Evolutionary conservation across 2,329 filamentous ascomycete species (phyloP).

Genomic region (Beauveria caledonica): DNA sequence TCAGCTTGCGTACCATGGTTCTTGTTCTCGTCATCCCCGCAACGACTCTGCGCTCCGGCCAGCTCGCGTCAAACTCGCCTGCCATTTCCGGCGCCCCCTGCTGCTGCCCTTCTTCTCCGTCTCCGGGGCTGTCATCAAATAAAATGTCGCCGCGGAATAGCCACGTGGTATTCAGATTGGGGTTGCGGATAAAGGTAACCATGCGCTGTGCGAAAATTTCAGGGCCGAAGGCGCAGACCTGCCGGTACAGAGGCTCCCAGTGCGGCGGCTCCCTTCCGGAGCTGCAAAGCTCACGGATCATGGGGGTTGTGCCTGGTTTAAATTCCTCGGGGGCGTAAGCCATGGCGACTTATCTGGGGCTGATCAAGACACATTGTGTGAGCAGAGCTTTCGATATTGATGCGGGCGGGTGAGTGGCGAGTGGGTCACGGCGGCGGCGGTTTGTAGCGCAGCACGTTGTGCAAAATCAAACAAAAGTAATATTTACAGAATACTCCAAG

Average conservation of each 20-base stretch:
- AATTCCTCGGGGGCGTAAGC: not conserved
- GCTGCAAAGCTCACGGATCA: constrained; percentile 26
- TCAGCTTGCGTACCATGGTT: constrained; percentile 65
- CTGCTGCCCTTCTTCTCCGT: constrained; percentile 16
- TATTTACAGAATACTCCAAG: not conserved
- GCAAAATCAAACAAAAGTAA: not conserved
- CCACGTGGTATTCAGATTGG: constrained; percentile 71
- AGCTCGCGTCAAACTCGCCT: constrained; percentile 22
- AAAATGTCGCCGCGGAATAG: constrained; percentile 72
- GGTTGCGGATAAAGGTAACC: constrained; percentile 68
- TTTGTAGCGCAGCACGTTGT: not conserved
- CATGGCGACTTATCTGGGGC: not conserved
- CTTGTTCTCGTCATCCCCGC: constrained; percentile 38
- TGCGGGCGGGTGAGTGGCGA: too few species aligned
- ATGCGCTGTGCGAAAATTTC: constrained; percentile 59
- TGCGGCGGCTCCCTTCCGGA: constrained; percentile 15
- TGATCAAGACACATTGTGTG: not conserved
- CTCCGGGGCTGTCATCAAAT: constrained; percentile 15
- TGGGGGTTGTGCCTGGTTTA: constrained; percentile 21
- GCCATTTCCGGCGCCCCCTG: not conserved
- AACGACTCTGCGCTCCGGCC: constrained; percentile 14
- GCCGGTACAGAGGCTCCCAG: constrained; percentile 49
- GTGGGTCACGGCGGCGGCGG: not conserved
- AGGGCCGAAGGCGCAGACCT: constrained; percentile 54
- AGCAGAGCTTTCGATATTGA: not conserved